These are phyloP conservation scores for Candolleomyces efflorescens DNA, from an alignment of 768 basidiomycete species.

Conservation along the genomic window DNA sequence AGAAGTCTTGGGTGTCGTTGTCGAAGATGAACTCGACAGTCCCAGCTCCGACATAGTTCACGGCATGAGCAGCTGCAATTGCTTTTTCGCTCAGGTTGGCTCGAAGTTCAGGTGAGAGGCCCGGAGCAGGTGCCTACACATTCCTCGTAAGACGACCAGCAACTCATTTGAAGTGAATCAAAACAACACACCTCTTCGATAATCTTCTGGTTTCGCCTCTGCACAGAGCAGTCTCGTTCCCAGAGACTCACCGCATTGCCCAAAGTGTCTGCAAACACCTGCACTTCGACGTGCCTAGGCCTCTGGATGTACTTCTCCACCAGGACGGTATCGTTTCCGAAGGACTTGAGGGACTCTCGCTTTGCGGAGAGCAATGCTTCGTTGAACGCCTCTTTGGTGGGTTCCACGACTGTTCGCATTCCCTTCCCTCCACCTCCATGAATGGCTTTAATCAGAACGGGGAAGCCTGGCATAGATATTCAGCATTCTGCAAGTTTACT, in stretches of 20 bases:
- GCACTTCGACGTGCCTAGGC: slow-evolving; percentile 91
- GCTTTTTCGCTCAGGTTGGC: slow-evolving; percentile 83
- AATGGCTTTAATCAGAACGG: slow-evolving; percentile 94
- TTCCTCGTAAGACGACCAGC: background rate
- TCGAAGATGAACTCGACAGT: slow-evolving; percentile 98
- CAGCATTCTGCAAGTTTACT: too few relatives aligned
- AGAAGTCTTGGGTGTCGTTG: slow-evolving; percentile 82
- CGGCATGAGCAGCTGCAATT: slow-evolving; percentile 88
- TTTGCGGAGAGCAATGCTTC: slow-evolving; percentile 85
- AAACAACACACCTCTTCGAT: slow-evolving; percentile 68
- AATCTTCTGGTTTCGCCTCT: slow-evolving; percentile 92
- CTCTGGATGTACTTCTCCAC: slow-evolving; percentile 86
- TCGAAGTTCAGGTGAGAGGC: slow-evolving; percentile 72
- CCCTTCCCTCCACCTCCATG: slow-evolving; percentile 96
- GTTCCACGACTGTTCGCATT: slow-evolving; percentile 72
- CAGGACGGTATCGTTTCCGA: slow-evolving; percentile 82
- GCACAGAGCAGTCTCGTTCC: slow-evolving; percentile 93
- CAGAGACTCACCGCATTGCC: slow-evolving; percentile 91
- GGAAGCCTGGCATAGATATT: slow-evolving; percentile 52
- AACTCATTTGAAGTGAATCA: background rate
- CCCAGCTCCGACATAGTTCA: slow-evolving; percentile 87
- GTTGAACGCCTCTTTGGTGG: slow-evolving; percentile 61
- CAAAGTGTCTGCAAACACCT: slow-evolving; percentile 82
- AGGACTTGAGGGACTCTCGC: slow-evolving; percentile 83
- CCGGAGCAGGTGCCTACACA: slow-evolving; percentile 82